A percentile compares a stretch with the other conserved stretches of the same genome.
phyloP scores from a whole-genome alignment of 1,284 basidiomycete genomes.

The Vanrija humicola region DNA sequence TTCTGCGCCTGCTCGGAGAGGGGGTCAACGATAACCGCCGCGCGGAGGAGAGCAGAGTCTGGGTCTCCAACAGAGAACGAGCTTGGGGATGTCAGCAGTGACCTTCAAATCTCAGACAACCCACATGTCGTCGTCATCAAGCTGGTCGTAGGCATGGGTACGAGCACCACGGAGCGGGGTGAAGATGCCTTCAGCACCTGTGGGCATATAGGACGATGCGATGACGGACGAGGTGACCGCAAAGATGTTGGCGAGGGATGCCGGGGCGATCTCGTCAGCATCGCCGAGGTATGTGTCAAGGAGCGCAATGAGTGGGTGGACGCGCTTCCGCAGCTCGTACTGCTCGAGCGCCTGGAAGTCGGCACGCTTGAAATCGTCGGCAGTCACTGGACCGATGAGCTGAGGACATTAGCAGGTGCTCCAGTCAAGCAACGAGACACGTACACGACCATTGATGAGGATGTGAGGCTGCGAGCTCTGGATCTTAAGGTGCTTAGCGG shows the following conservation, averaged over 20 bases:
- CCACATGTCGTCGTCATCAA: slow-evolving; percentile 64
- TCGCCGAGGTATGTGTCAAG: slow-evolving; percentile 57
- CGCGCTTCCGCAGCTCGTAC: slow-evolving; percentile 69
- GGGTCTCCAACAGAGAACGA: slow-evolving; percentile 67
- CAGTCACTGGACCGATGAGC: slow-evolving; percentile 63
- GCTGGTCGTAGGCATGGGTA: slow-evolving; percentile 56
- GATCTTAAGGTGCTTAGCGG: slow-evolving; percentile 53
- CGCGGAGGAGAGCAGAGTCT: slow-evolving; percentile 62
- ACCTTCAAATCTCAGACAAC: slow-evolving; percentile 19
- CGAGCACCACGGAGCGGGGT: slow-evolving; percentile 56
- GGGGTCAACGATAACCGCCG: slow-evolving; percentile 78
- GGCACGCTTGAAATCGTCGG: slow-evolving; percentile 57
- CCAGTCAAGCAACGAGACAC: slow-evolving; percentile 3
- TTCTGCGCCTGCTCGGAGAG: slow-evolving; percentile 77
- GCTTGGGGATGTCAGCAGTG: slow-evolving; percentile 46
- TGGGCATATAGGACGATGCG: slow-evolving; percentile 59
- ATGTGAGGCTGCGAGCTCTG: slow-evolving; percentile 59
- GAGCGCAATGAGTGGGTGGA: slow-evolving; percentile 63
- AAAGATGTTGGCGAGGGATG: slow-evolving; percentile 58
- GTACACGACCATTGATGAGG: slow-evolving; percentile 75
- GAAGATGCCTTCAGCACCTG: slow-evolving; percentile 68
- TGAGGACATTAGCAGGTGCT: slow-evolving; percentile 30
- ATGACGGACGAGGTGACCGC: slow-evolving; percentile 67
- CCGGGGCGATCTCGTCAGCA: slow-evolving; percentile 48
- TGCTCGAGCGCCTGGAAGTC: slow-evolving; percentile 66